These are phyloP conservation scores for Malassezia yamatoensis DNA, from an alignment of 1,284 basidiomycete genomes.

Conservation along the genomic window DNA sequence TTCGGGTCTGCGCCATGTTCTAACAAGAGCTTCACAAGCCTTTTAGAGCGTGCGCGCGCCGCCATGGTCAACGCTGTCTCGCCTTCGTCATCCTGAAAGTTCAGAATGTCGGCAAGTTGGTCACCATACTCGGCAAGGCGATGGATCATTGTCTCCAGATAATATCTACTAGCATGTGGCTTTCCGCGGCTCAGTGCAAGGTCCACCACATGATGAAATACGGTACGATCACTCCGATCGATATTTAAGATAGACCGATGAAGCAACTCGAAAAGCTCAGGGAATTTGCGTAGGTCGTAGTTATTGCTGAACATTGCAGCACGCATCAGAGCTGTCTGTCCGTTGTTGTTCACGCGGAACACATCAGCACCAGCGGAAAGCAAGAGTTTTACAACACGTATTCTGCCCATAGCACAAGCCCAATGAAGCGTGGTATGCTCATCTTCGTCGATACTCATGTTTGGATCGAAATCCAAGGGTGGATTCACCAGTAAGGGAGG, in stretches of 20 bases:
- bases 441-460: conserved; percentile 95
- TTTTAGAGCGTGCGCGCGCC: conserved; percentile 85
- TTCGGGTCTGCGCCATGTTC: conserved; percentile 96
- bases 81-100: conserved; percentile 98
- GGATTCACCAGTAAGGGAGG: conserved; percentile 79
- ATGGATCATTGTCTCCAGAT: conserved; percentile 90
- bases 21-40: conserved; percentile 88
- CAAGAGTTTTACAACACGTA: conserved; percentile 88
- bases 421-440: conserved; percentile 95
- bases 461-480: conserved; percentile 84
- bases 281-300: conserved; percentile 97
- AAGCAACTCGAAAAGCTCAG: conserved; percentile 88
- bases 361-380: conserved; percentile 90
- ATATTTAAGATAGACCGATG: conserved; percentile 97
- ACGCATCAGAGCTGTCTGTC: conserved; percentile 96
- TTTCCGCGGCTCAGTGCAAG: conserved; percentile 97
- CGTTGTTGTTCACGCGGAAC: conserved; percentile 90
- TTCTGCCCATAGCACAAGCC: conserved; percentile 98
- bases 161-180: conserved; percentile 92
- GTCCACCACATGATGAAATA: conserved; percentile 97
- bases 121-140: conserved; percentile 89
- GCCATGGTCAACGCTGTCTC: conserved; percentile 96
- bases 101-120: conserved; percentile 94
- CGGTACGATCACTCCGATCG: conserved; percentile 92
- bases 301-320: conserved; percentile 99